These are phyloP conservation scores for Lactuca saligna DNA, from an alignment of 129 eudicot genomes.

Conservation along the genomic window DNA sequence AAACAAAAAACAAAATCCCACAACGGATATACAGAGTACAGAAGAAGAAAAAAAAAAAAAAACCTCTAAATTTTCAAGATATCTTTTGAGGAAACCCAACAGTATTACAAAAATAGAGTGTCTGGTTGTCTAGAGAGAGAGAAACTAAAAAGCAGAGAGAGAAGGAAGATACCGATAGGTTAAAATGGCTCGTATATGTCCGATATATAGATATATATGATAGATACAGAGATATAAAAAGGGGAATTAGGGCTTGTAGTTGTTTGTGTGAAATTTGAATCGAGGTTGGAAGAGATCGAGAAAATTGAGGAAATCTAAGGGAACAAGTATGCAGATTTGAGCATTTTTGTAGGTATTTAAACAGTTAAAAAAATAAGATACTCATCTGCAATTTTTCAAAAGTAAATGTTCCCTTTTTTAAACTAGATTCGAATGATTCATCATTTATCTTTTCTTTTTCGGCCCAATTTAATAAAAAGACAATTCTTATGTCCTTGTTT, in stretches of 20 bases:
- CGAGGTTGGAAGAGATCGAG: slow-evolving; percentile 27
- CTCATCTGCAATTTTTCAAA: slow-evolving; percentile 6
- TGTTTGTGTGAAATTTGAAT: slow-evolving; percentile 29
- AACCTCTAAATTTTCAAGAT: not conserved
- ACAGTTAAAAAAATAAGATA: slow-evolving; percentile 1
- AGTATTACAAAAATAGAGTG: slow-evolving; percentile 23
- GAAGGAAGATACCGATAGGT: slow-evolving; percentile 26
- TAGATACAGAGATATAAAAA: slow-evolving; percentile 9
- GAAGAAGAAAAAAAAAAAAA: not conserved
- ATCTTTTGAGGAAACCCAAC: slow-evolving; percentile 8
- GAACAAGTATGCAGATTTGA: slow-evolving; percentile 26
- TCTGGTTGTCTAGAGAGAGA: not conserved
- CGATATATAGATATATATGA: not conserved
- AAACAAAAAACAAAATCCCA: slow-evolving; percentile 12
- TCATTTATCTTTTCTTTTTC: not conserved
- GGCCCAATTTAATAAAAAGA: not conserved
- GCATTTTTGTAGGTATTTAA: slow-evolving; percentile 18
- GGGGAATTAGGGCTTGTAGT: slow-evolving; percentile 23
- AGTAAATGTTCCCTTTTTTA: slow-evolving; percentile 5
- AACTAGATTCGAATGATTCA: slow-evolving; percentile 8
- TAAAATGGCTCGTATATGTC: slow-evolving; percentile 7
- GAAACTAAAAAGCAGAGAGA: slow-evolving; percentile 20
- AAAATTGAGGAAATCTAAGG: slow-evolving; percentile 26
- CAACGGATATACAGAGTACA: slow-evolving; percentile 5
- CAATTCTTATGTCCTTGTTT: slow-evolving; percentile 9